A percentile compares a stretch with the other conserved stretches of the same genome.
phyloP scores from a whole-genome alignment of 1,284 basidiomycete genomes.

The Schizophyllum amplum region DNA sequence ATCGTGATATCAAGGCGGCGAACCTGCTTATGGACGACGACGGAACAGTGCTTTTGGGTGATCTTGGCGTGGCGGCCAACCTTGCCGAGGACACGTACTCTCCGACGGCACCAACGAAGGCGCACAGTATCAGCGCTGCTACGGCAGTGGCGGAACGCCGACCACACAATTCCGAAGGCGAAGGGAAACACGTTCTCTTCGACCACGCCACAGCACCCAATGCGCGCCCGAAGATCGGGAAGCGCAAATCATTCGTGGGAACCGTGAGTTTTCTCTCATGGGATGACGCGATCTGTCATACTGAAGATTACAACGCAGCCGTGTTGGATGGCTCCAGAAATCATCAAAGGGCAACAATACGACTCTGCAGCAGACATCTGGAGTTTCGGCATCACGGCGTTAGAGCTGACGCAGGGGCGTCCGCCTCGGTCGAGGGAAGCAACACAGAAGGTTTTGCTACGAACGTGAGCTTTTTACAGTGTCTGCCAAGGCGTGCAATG shows the following conservation, averaged over 20 bases:
- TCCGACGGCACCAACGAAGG: conserved; percentile 12
- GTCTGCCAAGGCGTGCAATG: not conserved
- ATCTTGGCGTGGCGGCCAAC: conserved; percentile 82
- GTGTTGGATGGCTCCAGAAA: conserved; percentile 92
- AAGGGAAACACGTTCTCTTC: conserved; percentile 24
- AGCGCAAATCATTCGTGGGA: conserved; percentile 83
- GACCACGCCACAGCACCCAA: conserved; percentile 18
- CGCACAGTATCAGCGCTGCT: conserved; percentile 11
- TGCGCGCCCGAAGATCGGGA: conserved; percentile 42
- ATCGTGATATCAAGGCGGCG: conserved; percentile 85
- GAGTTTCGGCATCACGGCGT: conserved; percentile 86
- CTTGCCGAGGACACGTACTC: conserved; percentile 53
- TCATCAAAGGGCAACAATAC: conserved; percentile 78
- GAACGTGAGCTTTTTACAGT: conserved; percentile 41
- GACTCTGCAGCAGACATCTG: conserved; percentile 85
- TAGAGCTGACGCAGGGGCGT: conserved; percentile 77
- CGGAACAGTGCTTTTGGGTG: conserved; percentile 83
- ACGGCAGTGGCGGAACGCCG: not conserved
- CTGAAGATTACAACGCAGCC: conserved; percentile 36
- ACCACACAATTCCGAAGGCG: not conserved
- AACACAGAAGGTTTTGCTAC: conserved; percentile 67
- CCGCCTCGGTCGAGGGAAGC: conserved; percentile 76
- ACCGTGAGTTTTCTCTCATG: conserved; percentile 47
- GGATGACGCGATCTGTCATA: conserved; percentile 2
- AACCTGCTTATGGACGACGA: conserved; percentile 84